Conservation (phyloP, 2,329 filamentous ascomycete genomes). For the Stagonosporopsis rhizophila region DNA sequence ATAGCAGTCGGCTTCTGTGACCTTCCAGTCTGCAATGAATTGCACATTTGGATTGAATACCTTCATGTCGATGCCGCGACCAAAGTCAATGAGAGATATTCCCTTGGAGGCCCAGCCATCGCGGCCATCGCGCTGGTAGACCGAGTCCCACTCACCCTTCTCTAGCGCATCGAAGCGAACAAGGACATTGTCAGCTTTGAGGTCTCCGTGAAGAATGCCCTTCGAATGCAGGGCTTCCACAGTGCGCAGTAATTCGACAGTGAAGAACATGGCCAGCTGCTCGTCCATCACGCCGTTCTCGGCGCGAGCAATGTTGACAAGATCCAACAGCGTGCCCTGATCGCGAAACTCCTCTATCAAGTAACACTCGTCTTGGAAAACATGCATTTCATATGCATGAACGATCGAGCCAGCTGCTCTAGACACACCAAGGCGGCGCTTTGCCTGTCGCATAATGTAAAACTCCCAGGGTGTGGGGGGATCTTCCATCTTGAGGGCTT, state of each 20-base stretch:
- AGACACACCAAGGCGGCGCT: slow-evolving; percentile 73
- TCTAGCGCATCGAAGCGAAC: slow-evolving; percentile 73
- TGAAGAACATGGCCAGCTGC: slow-evolving; percentile 91
- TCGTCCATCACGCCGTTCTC: slow-evolving; percentile 86
- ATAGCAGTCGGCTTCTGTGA: slow-evolving; percentile 83
- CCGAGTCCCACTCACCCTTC: slow-evolving; percentile 60
- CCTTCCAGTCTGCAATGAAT: slow-evolving; percentile 97
- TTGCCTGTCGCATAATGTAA: slow-evolving; percentile 87
- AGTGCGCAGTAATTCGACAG: slow-evolving; percentile 87
- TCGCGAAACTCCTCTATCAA: slow-evolving; percentile 85
- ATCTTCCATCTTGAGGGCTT: slow-evolving; percentile 94
- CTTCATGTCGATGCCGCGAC: slow-evolving; percentile 91
- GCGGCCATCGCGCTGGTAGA: slow-evolving; percentile 76
- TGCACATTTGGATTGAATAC: slow-evolving; percentile 77
- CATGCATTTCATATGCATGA: slow-evolving; percentile 85
- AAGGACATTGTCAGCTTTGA: slow-evolving; percentile 95
- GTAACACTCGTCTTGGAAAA: slow-evolving; percentile 90
- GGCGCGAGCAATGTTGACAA: slow-evolving; percentile 83
- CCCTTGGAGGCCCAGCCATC: slow-evolving; percentile 83
- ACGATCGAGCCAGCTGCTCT: slow-evolving; percentile 81
- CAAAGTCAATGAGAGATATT: slow-evolving; percentile 90
- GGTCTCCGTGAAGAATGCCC: slow-evolving; percentile 85
- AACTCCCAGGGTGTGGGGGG: slow-evolving; percentile 94
- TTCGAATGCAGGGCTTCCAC: slow-evolving; percentile 84
- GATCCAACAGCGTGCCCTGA: slow-evolving; percentile 91